phyloP scores from a whole-genome alignment of 2,329 filamentous ascomycete genomes.

The Aspergillus fischeri region DNA sequence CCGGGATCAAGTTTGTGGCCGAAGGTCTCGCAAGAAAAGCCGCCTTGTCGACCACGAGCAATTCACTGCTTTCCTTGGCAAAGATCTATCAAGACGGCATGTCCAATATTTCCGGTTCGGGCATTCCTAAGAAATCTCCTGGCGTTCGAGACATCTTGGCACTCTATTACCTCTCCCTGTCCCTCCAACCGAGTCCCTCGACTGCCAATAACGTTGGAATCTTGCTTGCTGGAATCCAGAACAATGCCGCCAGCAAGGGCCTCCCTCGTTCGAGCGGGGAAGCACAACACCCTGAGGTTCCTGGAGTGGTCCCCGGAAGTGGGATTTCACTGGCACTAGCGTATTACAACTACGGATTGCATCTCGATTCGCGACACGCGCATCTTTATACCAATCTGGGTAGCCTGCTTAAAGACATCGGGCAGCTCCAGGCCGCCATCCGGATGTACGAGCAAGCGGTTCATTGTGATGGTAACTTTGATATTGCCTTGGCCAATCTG shows the following conservation, averaged over 20 bases:
- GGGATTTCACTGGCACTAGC: slow-evolving; percentile 82
- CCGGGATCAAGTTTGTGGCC: slow-evolving; percentile 69
- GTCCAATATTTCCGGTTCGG: slow-evolving; percentile 63
- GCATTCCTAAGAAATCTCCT: slow-evolving; percentile 58
- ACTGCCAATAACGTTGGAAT: slow-evolving; percentile 99
- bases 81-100: slow-evolving; percentile 98
- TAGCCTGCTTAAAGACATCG: slow-evolving; percentile 92
- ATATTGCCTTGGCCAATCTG: slow-evolving; percentile 93
- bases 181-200: slow-evolving; percentile 90
- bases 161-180: slow-evolving; percentile 91
- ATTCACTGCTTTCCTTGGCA: slow-evolving; percentile 86
- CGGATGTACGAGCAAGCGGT: slow-evolving; percentile 97
- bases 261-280: slow-evolving; percentile 31
- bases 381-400: slow-evolving; percentile 96
- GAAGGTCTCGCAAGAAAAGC: slow-evolving; percentile 70
- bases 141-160: slow-evolving; percentile 89
- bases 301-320: slow-evolving; percentile 79
- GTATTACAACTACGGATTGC: slow-evolving; percentile 93
- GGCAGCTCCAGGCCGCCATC: slow-evolving; percentile 85
- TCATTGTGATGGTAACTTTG: slow-evolving; percentile 85
- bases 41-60: slow-evolving; percentile 89
- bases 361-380: slow-evolving; percentile 81
- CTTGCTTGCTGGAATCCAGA: slow-evolving; percentile 88
- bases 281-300: slow-evolving; percentile 52
- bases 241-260: slow-evolving; percentile 48